phyloP scores from a whole-genome alignment of 345 rosid genomes.

The Hibiscus tridactylites region DNA sequence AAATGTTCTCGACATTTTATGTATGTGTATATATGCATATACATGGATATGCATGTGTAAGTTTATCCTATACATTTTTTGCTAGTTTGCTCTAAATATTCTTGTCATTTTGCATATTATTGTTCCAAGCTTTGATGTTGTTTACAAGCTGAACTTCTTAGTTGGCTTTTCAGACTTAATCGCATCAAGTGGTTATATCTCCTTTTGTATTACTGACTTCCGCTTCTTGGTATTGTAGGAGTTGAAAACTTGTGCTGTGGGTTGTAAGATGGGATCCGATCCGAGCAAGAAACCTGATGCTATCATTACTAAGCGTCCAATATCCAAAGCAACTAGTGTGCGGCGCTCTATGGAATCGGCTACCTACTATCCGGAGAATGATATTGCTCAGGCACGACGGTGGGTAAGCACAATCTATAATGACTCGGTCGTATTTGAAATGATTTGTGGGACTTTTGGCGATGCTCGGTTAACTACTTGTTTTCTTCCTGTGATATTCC shows the following conservation, averaged over 20 bases:
- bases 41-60: too few relatives aligned
- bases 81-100: too few relatives aligned
- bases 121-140: background rate
- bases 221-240: slow-evolving; percentile 34
- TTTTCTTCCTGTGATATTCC: background rate
- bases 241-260: slow-evolving; percentile 50
- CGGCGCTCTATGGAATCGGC: slow-evolving; percentile 94
- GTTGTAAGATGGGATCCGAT: slow-evolving; percentile 52
- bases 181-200: background rate
- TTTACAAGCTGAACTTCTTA: slow-evolving; percentile 1
- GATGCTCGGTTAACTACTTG: background rate
- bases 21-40: too few relatives aligned
- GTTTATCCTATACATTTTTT: background rate
- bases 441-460: background rate
- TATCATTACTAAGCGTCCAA: slow-evolving; percentile 36
- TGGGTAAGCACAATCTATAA: slow-evolving; percentile 86
- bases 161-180: background rate
- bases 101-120: background rate
- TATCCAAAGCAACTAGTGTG: slow-evolving; percentile 35
- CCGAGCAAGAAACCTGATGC: slow-evolving; percentile 51
- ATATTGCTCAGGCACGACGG: slow-evolving; percentile 80
- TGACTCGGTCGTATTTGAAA: slow-evolving; percentile 4
- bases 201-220: background rate
- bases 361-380: slow-evolving; percentile 65
- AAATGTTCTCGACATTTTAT: too few relatives aligned